Conservation (phyloP, 768 basidiomycete species). For the Terana coerulea region DNA sequence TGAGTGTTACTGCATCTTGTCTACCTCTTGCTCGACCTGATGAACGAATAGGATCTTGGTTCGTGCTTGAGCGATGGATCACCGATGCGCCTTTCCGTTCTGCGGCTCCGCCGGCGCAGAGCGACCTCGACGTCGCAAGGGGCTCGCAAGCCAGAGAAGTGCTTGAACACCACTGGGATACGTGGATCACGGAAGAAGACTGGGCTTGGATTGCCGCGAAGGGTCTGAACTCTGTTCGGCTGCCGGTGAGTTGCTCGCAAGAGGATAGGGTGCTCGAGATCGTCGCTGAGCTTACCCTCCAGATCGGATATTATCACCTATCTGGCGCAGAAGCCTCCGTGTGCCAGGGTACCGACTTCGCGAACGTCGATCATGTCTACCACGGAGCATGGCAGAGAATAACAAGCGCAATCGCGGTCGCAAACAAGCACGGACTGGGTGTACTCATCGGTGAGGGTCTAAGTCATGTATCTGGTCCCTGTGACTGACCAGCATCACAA, state of each 20-base stretch:
- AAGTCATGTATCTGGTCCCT: neutral
- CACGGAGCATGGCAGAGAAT: constrained; percentile 68
- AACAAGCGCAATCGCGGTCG: constrained; percentile 53
- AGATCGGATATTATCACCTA: constrained; percentile 76
- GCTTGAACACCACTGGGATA: constrained; percentile 46
- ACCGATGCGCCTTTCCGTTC: constrained; percentile 50
- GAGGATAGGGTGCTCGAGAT: neutral
- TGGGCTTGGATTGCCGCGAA: constrained; percentile 49
- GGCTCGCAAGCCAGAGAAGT: constrained; percentile 43
- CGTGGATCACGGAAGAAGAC: constrained; percentile 51
- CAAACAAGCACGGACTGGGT: constrained; percentile 56
- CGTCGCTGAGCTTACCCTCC: neutral
- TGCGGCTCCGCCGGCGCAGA: constrained; percentile 53
- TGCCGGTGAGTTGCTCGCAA: constrained; percentile 43
- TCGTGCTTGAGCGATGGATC: constrained; percentile 79
- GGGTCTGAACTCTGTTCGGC: constrained; percentile 58
- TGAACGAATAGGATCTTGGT: constrained; percentile 58
- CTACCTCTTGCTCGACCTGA: neutral
- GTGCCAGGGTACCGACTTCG: constrained; percentile 64
- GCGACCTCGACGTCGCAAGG: constrained; percentile 66
- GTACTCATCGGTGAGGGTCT: constrained; percentile 64
- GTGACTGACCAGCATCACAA: constrained; percentile 24
- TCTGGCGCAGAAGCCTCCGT: constrained; percentile 56
- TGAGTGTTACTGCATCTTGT: constrained; percentile 28
- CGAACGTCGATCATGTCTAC: constrained; percentile 44